Percentiles rank a stretch among this genome's conserved stretches.
These are phyloP conservation scores for Exidia glandulosa DNA, from an alignment of 768 basidiomycete species.

Conservation along the genomic window DNA sequence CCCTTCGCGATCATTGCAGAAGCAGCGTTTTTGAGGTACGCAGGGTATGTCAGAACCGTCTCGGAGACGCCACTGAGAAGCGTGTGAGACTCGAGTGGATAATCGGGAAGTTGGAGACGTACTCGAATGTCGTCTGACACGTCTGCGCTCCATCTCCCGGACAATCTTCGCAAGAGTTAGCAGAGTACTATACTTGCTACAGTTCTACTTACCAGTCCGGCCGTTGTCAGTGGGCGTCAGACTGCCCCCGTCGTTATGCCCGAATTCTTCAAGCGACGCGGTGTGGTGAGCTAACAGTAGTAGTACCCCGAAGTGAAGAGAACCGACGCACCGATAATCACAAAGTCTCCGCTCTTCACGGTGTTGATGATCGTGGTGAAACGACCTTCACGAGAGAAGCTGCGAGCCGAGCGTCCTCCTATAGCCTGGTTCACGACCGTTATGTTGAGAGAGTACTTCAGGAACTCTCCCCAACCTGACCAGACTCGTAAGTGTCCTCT, in stretches of 20 bases:
- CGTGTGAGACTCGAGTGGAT: background rate
- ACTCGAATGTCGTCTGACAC: background rate
- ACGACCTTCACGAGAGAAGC: slow-evolving; percentile 37
- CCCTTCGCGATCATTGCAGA: slow-evolving; percentile 33
- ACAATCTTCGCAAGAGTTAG: too few relatives aligned
- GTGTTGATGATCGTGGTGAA: slow-evolving; percentile 30
- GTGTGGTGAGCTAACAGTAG: background rate
- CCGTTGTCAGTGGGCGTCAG: slow-evolving; percentile 14
- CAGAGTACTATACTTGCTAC: too few relatives aligned
- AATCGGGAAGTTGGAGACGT: background rate
- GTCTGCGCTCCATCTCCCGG: background rate
- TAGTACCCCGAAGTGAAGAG: background rate
- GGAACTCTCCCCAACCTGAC: slow-evolving; percentile 30
- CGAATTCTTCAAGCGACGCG: slow-evolving; percentile 20
- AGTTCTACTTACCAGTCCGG: slow-evolving; percentile 6
- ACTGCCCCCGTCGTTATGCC: slow-evolving; percentile 31
- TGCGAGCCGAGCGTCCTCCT: slow-evolving; percentile 34
- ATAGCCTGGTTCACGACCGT: slow-evolving; percentile 37
- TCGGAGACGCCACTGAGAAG: slow-evolving; percentile 24
- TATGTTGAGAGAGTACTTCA: slow-evolving; percentile 30
- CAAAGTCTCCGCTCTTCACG: slow-evolving; percentile 13
- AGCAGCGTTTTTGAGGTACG: slow-evolving; percentile 34
- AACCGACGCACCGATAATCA: slow-evolving; percentile 21
- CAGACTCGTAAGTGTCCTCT: background rate
- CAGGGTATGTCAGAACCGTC: slow-evolving; percentile 35